These are phyloP conservation scores for Fusarium phyllophilum DNA, from an alignment of 2,329 filamentous ascomycete species.

Conservation along the genomic window DNA sequence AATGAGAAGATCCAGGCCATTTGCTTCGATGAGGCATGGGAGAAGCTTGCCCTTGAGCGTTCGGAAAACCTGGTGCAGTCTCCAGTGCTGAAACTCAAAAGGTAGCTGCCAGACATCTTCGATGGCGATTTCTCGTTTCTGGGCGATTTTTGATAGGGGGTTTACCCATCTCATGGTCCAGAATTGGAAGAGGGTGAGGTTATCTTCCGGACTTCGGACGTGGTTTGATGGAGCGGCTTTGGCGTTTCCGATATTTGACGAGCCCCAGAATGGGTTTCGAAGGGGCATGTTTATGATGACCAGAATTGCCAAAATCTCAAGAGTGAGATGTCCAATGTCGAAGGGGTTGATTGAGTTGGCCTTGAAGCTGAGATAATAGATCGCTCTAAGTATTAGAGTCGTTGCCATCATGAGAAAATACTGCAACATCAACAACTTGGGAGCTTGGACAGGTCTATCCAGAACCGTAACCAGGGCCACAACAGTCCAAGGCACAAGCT, in stretches of 20 bases:
- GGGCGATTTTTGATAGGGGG: slow-evolving; percentile 75
- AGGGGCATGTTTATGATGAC: slow-evolving; percentile 52
- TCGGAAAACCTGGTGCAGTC: slow-evolving; percentile 79
- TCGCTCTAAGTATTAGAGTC: slow-evolving; percentile 45
- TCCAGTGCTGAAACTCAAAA: slow-evolving; percentile 82
- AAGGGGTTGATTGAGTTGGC: slow-evolving; percentile 35
- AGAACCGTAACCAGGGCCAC: slow-evolving; percentile 51
- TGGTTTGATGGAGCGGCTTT: slow-evolving; percentile 43
- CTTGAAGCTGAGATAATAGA: slow-evolving; percentile 44
- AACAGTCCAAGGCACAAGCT: slow-evolving; percentile 54
- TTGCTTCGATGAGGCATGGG: slow-evolving; percentile 75
- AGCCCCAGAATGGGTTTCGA: slow-evolving; percentile 49
- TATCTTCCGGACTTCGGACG: slow-evolving; percentile 80
- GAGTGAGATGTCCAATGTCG: slow-evolving; percentile 33
- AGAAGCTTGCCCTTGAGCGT: slow-evolving; percentile 79
- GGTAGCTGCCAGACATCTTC: slow-evolving; percentile 84
- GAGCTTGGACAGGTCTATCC: slow-evolving; percentile 54
- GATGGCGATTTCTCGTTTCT: slow-evolving; percentile 73
- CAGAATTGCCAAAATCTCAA: slow-evolving; percentile 43
- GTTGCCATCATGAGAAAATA: slow-evolving; percentile 51
- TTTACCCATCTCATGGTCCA: slow-evolving; percentile 86
- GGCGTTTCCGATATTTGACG: slow-evolving; percentile 46
- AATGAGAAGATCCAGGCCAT: slow-evolving; percentile 80
- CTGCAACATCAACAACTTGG: slow-evolving; percentile 53
- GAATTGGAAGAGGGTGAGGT: slow-evolving; percentile 82